A percentile compares a stretch with the other conserved stretches of the same genome.
Evolutionary conservation across 768 basidiomycete species (phyloP).

Genomic region (Mycena galopus): DNA sequence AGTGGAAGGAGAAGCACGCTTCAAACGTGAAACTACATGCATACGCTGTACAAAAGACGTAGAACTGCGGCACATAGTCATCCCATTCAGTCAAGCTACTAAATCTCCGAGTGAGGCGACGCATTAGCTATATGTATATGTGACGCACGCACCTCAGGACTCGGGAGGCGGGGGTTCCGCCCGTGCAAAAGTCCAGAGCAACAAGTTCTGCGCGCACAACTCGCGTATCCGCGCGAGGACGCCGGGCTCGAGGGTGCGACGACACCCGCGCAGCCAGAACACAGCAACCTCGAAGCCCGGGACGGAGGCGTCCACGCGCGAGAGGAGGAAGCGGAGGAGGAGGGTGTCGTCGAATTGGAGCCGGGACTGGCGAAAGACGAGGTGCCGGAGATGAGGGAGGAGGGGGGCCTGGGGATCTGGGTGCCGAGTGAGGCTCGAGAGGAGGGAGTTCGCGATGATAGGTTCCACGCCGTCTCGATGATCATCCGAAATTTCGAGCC

Average conservation of each 20-base stretch:
- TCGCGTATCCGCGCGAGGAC: constrained; percentile 22
- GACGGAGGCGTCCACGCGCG: constrained; percentile 6
- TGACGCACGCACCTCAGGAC: constrained; percentile 18
- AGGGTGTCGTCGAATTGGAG: constrained; percentile 20
- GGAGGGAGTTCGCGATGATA: constrained; percentile 17
- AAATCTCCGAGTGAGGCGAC: constrained; percentile 11
- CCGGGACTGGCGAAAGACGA: constrained; percentile 21
- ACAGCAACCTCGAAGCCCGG: constrained; percentile 17
- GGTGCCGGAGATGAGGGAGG: constrained; percentile 26
- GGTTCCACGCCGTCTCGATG: constrained; percentile 19
- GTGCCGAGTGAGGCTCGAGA: constrained; percentile 11
- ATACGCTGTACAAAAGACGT: no score
- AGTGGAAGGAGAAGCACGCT: no score
- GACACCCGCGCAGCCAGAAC: constrained; percentile 19
- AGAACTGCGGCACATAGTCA: no score
- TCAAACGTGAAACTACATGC: no score
- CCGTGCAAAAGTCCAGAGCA: constrained; percentile 19
- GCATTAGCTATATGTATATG: constrained; percentile 20
- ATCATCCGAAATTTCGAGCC: constrained; percentile 22
- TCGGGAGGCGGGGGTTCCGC: constrained; percentile 14
- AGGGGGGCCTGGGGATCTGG: constrained; percentile 5
- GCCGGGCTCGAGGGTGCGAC: constrained; percentile 17
- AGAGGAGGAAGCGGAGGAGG: constrained; percentile 10
- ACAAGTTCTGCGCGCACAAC: constrained; percentile 14
- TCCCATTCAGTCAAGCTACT: neutral